These are phyloP conservation scores for Striga asiatica DNA, from an alignment of 257 asterid genomes.

Conservation along the genomic window DNA sequence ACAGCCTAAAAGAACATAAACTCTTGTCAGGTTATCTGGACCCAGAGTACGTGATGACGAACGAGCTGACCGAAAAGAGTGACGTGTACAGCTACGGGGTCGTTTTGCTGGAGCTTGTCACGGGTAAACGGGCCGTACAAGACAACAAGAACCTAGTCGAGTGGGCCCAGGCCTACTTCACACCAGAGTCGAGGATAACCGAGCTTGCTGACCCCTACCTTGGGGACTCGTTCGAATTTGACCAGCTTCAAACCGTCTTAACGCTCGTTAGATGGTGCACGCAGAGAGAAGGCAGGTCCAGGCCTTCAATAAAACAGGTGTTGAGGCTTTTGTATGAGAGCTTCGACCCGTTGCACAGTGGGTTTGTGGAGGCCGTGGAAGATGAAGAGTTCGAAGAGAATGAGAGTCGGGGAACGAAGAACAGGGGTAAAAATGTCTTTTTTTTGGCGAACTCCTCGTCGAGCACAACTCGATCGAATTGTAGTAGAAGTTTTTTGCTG, in stretches of 20 bases:
- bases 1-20: neutral
- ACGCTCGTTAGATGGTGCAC: slow-evolving; percentile 71
- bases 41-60: slow-evolving; percentile 75
- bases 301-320: slow-evolving; percentile 92
- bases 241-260: slow-evolving; percentile 56
- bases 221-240: slow-evolving; percentile 54
- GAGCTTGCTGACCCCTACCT: slow-evolving; percentile 66
- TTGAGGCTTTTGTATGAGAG: slow-evolving; percentile 75
- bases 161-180: slow-evolving; percentile 50
- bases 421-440: slow-evolving; percentile 39
- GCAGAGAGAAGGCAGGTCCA: slow-evolving; percentile 57
- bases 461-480: slow-evolving; percentile 71
- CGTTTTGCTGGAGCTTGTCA: slow-evolving; percentile 61
- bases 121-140: slow-evolving; percentile 72
- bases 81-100: slow-evolving; percentile 84
- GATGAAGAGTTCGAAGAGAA: slow-evolving; percentile 42
- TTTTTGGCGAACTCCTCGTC: slow-evolving; percentile 81
- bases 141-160: slow-evolving; percentile 74
- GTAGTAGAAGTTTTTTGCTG: slow-evolving; percentile 71
- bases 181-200: slow-evolving; percentile 41
- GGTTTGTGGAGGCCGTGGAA: slow-evolving; percentile 64
- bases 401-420: slow-evolving; percentile 42
- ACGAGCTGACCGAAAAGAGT: slow-evolving; percentile 87
- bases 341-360: slow-evolving; percentile 57
- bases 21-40: slow-evolving; percentile 68